Conservation (phyloP, 345 rosid genomes). For the Salix viminalis region DNA sequence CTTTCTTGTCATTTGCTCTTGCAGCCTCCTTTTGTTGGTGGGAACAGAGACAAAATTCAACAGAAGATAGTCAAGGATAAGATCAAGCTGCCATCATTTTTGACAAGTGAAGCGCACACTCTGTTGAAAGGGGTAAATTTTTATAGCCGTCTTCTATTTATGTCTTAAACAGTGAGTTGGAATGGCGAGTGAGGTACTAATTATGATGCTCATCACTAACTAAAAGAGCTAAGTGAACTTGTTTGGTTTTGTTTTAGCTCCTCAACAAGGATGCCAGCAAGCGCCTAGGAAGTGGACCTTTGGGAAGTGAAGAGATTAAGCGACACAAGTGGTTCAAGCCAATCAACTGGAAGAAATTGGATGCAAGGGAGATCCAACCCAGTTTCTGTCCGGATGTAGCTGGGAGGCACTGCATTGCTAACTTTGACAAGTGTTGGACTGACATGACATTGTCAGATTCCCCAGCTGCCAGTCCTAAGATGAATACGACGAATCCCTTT, state of each 20-base stretch:
- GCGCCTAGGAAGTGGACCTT: slow-evolving; percentile 68
- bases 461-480: slow-evolving; percentile 72
- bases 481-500: slow-evolving; percentile 56
- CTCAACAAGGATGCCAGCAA: slow-evolving; percentile 68
- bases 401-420: slow-evolving; percentile 77
- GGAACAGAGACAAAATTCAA: slow-evolving; percentile 63
- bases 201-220: not conserved
- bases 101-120: slow-evolving; percentile 75
- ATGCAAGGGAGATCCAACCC: slow-evolving; percentile 73
- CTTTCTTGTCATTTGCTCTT: slow-evolving; percentile 4
- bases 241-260: slow-evolving; percentile 39
- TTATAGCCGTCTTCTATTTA: too few species aligned
- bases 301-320: slow-evolving; percentile 67
- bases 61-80: slow-evolving; percentile 77
- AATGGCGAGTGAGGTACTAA: not conserved
- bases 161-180: not conserved
- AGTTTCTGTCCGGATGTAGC: slow-evolving; percentile 76
- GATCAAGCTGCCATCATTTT: slow-evolving; percentile 64
- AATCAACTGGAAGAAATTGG: slow-evolving; percentile 85
- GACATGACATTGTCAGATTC: slow-evolving; percentile 76
- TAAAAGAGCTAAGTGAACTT: not conserved
- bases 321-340: slow-evolving; percentile 78
- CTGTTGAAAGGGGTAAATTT: slow-evolving; percentile 71
- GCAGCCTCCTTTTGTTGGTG: slow-evolving; percentile 79
- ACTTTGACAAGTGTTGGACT: slow-evolving; percentile 84